Evolutionary conservation across 2,329 filamentous ascomycete species (phyloP).

Genomic region (Magnaporthiopsis rhizophila): DNA sequence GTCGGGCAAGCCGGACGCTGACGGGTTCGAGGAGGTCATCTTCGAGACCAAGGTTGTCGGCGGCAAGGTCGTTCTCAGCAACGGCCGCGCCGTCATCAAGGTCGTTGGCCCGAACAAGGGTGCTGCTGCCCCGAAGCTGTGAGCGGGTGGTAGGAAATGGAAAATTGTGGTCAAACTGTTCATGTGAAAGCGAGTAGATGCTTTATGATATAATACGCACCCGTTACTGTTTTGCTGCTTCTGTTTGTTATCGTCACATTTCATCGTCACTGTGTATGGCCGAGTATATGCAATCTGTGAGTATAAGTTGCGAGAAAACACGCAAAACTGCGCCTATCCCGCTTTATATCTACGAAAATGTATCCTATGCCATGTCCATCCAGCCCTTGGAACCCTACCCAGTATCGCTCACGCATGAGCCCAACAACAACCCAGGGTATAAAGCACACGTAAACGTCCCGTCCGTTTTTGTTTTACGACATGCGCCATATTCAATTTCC

Average conservation of each 20-base stretch:
- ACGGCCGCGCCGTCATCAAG: slow-evolving; percentile 75
- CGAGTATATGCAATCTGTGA: neutral
- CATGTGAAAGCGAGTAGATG: neutral
- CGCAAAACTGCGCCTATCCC: neutral
- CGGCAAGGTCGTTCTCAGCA: slow-evolving; percentile 79
- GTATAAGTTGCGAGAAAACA: neutral
- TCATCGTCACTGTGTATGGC: neutral
- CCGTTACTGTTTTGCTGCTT: neutral
- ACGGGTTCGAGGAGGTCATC: slow-evolving; percentile 72
- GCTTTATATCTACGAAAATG: slow-evolving; percentile 1
- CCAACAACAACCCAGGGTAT: neutral
- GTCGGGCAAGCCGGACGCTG: slow-evolving; percentile 72
- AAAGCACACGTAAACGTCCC: neutral
- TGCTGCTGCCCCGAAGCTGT: slow-evolving; percentile 43
- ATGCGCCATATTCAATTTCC: neutral
- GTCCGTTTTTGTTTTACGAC: neutral
- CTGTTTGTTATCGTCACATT: too few relatives aligned
- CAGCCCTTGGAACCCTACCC: neutral
- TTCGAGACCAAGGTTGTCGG: slow-evolving; percentile 72
- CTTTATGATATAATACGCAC: neutral
- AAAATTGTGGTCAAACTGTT: neutral
- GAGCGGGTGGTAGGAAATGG: slow-evolving; percentile 15
- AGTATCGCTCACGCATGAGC: neutral
- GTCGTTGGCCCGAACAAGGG: slow-evolving; percentile 46
- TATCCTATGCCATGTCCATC: slow-evolving; percentile 8